Evolutionary conservation across 305 asterid genomes (phyloP).

Genomic region (Caryopteris hybrid): DNA sequence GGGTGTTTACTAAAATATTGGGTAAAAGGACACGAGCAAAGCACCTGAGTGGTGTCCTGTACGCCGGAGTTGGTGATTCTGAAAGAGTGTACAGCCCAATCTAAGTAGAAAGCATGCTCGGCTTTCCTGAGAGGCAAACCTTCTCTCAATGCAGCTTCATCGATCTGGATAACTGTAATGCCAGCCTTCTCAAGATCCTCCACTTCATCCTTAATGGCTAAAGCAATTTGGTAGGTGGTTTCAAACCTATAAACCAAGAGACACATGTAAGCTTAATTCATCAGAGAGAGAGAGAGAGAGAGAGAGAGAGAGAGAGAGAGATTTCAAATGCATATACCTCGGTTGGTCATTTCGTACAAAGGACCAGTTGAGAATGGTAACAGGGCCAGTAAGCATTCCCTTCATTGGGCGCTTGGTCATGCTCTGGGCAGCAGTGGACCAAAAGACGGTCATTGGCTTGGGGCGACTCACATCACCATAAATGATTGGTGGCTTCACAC

Average conservation of each 20-base stretch:
- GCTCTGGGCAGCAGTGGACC: neutral
- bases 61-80: conserved; percentile 29
- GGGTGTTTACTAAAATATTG: too few relatives aligned
- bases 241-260: conserved; percentile 14
- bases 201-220: conserved; percentile 42
- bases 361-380: neutral
- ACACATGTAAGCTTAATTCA: neutral
- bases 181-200: conserved; percentile 49
- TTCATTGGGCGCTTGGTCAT: neutral
- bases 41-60: neutral
- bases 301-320: too few relatives aligned
- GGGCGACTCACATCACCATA: neutral
- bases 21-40: too few relatives aligned
- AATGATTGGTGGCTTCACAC: neutral
- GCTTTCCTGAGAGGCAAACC: conserved; percentile 37
- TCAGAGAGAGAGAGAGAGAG: neutral
- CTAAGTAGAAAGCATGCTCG: conserved; percentile 38
- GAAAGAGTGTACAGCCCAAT: conserved; percentile 44
- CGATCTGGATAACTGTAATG: conserved; percentile 37
- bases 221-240: conserved; percentile 41
- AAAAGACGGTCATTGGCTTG: neutral
- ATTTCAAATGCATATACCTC: too few relatives aligned
- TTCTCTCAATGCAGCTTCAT: conserved; percentile 43
- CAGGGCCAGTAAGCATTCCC: neutral
- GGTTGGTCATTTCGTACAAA: neutral